Evolutionary conservation across 1,284 basidiomycete genomes (phyloP), one percentile per base, ranked within the genome.

Genomic region (Sporisorium iseilematis-ciliati): DNA sequence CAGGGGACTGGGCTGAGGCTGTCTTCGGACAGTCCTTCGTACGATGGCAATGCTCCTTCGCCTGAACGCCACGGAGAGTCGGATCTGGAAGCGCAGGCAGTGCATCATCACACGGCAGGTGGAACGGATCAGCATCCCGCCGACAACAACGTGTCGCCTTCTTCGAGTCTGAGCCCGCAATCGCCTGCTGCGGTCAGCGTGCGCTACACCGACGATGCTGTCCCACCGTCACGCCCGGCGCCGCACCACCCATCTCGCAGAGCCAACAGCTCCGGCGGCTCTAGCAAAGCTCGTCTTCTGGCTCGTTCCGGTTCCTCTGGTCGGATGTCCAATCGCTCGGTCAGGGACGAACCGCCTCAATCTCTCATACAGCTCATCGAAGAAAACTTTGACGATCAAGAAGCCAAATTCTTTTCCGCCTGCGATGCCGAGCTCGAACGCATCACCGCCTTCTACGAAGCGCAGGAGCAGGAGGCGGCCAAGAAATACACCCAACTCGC

Each of bases 401-500:
- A 87, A 90, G 95, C 23, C 91, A 94, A 80, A 86, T 87, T 78
- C 46, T 83, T 82, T 35, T 49, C 45, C 10, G 78, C 73, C 0
- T 69, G 78, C 56, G 76, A 83, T 40, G 40, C 61, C 29, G 80
- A 80, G 64, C 70, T 82, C 41, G 74, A 77, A 23, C 69, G 75
- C 23, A 79, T 79, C 59, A 60, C 74, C 43, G 45, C 49, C 3
- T 98, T 98, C 85, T 97, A 93, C 82, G 81, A 89, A 8, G 89
- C 89, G 25, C 89, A 91, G 25, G 93, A 93, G 84, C 87, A 88
- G 25, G 93, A 94, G 74, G 90, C 91, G 86, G 86, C 86, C 23
- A 86, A 86, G 29, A 88, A 88, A 65, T 88, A 89, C 62, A 84
- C 85, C 65, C 85, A 87, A 18, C 87, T 96, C 0, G 89, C 89